Evolutionary conservation across 306 rosid genomes (phyloP).

Genomic region (Castanea crenata): DNA sequence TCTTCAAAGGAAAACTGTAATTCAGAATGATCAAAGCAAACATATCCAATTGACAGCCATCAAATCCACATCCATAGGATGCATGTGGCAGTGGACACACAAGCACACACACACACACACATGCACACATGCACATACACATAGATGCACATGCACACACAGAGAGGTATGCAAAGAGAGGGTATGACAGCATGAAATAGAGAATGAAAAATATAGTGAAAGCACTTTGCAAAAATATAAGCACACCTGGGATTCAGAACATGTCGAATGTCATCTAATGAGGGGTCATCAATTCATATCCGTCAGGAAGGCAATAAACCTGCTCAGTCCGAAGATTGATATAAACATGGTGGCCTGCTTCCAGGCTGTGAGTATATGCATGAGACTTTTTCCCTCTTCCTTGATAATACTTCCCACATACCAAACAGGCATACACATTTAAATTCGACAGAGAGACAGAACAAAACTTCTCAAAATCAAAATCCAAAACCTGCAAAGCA

Average conservation of each 20-base stretch:
- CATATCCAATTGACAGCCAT: background rate
- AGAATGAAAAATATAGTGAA: constrained; percentile 1
- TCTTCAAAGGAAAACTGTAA: background rate
- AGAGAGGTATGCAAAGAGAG: background rate
- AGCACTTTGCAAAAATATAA: background rate
- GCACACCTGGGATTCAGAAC: constrained; percentile 91
- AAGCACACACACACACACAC: background rate
- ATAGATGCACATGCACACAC: background rate
- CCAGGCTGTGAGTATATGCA: constrained; percentile 97
- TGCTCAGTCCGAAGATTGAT: constrained; percentile 91
- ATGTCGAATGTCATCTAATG: constrained; percentile 94
- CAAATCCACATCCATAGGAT: background rate
- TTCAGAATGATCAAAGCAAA: background rate
- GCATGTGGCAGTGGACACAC: background rate
- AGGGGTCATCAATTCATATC: constrained; percentile 96
- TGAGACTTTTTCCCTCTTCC: constrained; percentile 96
- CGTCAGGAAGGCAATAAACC: constrained; percentile 97
- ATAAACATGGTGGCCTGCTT: constrained; percentile 96
- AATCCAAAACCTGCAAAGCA: constrained; percentile 83
- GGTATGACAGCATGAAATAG: background rate
- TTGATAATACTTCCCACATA: constrained; percentile 94
- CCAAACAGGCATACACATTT: constrained; percentile 94
- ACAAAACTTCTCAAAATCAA: constrained; percentile 95
- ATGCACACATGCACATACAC: too few relatives aligned
- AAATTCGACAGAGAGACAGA: constrained; percentile 85